A percentile compares a stretch with the other conserved stretches of the same genome.
Conservation (phyloP, 2,329 filamentous ascomycete species). For the Penicillium sp. region DNA sequence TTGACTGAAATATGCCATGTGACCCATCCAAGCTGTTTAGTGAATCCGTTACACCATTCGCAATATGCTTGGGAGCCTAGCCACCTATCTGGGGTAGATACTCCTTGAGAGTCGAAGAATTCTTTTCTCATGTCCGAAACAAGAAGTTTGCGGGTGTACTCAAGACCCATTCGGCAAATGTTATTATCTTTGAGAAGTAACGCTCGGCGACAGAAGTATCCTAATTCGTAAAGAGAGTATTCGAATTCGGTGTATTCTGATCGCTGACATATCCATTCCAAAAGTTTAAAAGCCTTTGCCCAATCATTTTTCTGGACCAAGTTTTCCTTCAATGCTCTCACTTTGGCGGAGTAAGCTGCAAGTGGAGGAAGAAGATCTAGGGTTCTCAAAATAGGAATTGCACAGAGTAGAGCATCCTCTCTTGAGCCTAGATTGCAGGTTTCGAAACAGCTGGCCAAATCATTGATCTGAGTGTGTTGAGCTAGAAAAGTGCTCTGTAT, state of each 20-base stretch:
- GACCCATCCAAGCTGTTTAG: constrained; percentile 31
- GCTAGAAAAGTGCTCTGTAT: constrained; percentile 20
- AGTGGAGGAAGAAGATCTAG: constrained; percentile 27
- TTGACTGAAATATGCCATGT: constrained; percentile 25
- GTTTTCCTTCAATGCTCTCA: constrained; percentile 15
- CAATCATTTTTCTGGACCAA: constrained; percentile 20
- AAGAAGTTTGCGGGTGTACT: constrained; percentile 7
- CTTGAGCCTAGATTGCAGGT: constrained; percentile 26
- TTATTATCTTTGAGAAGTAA: constrained; percentile 16
- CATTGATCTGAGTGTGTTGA: constrained; percentile 27
- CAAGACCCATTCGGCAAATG: constrained; percentile 15
- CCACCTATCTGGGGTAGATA: constrained; percentile 11
- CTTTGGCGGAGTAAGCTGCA: constrained; percentile 16
- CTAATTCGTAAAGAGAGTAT: constrained; percentile 28
- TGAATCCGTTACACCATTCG: constrained; percentile 24
- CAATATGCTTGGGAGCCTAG: background rate
- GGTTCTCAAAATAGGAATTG: constrained; percentile 30
- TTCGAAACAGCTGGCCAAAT: constrained; percentile 31
- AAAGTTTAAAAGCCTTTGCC: constrained; percentile 23
- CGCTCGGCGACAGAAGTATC: constrained; percentile 31
- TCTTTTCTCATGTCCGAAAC: constrained; percentile 14
- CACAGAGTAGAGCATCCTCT: constrained; percentile 39
- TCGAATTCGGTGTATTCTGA: constrained; percentile 29
- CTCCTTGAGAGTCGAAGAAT: constrained; percentile 10
- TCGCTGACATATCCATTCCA: constrained; percentile 33